Evolutionary conservation across 176 grass and related monocot genomes (phyloP).

Genomic region (Chrysopogon serrulatus): DNA sequence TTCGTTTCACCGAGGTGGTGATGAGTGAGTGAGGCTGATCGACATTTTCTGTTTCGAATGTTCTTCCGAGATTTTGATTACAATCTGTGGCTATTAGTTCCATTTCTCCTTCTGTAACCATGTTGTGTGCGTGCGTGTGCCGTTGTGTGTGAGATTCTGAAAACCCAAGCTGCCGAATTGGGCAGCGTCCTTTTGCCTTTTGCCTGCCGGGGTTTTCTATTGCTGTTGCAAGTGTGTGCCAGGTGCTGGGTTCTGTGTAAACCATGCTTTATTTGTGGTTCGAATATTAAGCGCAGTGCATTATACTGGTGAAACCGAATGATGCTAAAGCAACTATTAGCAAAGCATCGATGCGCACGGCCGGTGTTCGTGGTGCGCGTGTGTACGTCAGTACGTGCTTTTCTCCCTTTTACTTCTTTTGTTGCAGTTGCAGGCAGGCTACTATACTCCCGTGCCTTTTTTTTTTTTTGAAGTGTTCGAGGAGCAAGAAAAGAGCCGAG

Average conservation of each 20-base stretch:
- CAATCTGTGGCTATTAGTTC: neutral
- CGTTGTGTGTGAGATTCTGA: neutral
- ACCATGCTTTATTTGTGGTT: neutral
- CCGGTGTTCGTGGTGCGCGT: neutral
- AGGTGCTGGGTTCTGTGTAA: neutral
- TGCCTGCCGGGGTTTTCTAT: too few relatives aligned
- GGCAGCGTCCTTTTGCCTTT: neutral
- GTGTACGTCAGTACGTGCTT: neutral
- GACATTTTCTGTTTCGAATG: neutral
- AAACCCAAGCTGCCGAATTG: constrained; percentile 11
- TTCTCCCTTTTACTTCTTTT: constrained; percentile 41
- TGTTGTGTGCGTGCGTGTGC: neutral
- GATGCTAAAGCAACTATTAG: constrained; percentile 21
- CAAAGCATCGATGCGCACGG: constrained; percentile 1
- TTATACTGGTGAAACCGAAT: too few relatives aligned
- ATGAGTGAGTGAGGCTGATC: constrained; percentile 22
- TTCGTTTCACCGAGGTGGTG: constrained; percentile 9
- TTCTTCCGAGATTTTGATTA: constrained; percentile 25
- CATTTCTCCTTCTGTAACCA: neutral
- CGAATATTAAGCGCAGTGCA: too few relatives aligned
- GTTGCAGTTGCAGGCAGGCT: constrained; percentile 6
- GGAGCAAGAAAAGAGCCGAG: neutral
- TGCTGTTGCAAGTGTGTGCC: neutral
- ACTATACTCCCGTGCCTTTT: neutral
- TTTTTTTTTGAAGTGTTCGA: constrained; percentile 23